Base-by-base conservation (phyloP, 2,329 filamentous ascomycete genomes). In the Rhexocercosporidium sp. region DNA sequence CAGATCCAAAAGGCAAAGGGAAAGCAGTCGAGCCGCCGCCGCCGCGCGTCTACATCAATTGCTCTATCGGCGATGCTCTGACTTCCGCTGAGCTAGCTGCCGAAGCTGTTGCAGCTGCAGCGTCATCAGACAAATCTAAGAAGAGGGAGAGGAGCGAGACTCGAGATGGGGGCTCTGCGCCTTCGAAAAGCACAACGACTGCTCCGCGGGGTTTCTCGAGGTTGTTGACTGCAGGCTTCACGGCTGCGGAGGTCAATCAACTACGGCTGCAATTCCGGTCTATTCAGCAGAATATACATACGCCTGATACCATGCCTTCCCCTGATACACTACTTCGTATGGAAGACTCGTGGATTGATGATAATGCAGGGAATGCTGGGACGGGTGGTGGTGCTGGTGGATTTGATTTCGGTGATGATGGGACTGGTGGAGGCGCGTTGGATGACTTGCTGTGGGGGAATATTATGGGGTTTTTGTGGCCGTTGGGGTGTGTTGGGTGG, bases 391-490 rank as follows among this genome's bases (percentile, higher is more conserved):
- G 78, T n/a, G 77, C 75, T 12, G 76, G 75, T 29, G 78, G 78
- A 4, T 76, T 79, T 54, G 78, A 78, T 25, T 76, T 74, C 62
- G 76, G 78, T 25, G 80, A 80, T 62, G 77, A 79, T 69, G 75
- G 75, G 66, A 74, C 69, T 70, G 74, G 77, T 53, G 70, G 78
- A 68, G 74, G 78, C 69, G 75, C 92, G 12, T 82, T 97, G 53
- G 95, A 98, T 75, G 90, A 96, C 75, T 88, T 97, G 82, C 84
- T 98, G 66, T 92, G 90, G 80, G 96, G 94, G 4, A 93, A 96
- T 78, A 82, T 96, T 67, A 92, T 96, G 75, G 96, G 96, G 0
- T 99, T 98, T 82, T 92, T 99, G 78, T 98, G 95, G 88, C 96
- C 96, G 3, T 79, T 98, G 11, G 95, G 93, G 0, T 94, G 92